phyloP scores from a whole-genome alignment of 805 yeast species.

The Yamadazyma olivae region DNA sequence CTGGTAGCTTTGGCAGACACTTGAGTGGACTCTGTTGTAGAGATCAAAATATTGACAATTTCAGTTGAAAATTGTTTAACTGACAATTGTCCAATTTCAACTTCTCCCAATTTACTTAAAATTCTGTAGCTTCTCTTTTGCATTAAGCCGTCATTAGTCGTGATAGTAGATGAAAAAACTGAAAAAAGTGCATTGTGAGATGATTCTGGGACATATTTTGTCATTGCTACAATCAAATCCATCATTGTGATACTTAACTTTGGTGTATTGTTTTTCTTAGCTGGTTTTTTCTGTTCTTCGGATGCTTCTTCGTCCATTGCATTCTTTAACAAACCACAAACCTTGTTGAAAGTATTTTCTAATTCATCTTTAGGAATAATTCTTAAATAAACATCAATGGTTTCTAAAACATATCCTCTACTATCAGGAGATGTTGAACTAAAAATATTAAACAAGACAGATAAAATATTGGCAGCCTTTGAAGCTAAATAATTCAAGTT shows the following conservation, averaged over 20 bases:
- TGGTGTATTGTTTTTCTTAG: slow-evolving; percentile 31
- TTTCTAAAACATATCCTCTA: slow-evolving; percentile 80
- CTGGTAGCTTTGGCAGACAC: slow-evolving; percentile 81
- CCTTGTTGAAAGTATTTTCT: slow-evolving; percentile 76
- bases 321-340: slow-evolving; percentile 71
- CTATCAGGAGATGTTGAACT: slow-evolving; percentile 84
- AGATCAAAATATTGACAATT: slow-evolving; percentile 57
- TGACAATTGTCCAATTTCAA: slow-evolving; percentile 59
- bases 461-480: slow-evolving; percentile 71
- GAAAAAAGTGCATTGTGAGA: slow-evolving; percentile 71
- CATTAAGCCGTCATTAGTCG: slow-evolving; percentile 55
- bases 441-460: slow-evolving; percentile 89
- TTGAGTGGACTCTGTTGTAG: slow-evolving; percentile 55
- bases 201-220: slow-evolving; percentile 71
- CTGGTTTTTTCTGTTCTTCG: slow-evolving; percentile 10
- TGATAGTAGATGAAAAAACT: slow-evolving; percentile 71
- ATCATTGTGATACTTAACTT: slow-evolving; percentile 78
- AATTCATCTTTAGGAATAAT: slow-evolving; percentile 68
- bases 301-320: slow-evolving; percentile 61
- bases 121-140: slow-evolving; percentile 91
- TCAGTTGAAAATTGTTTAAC: slow-evolving; percentile 50
- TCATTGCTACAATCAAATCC: slow-evolving; percentile 86
- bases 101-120: slow-evolving; percentile 65
- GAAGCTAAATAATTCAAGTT: slow-evolving; percentile 62
- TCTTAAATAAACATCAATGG: slow-evolving; percentile 76